Percentiles rank a stretch among this genome's conserved stretches.
Evolutionary conservation across 208 protist species (phyloP).

Genomic region (Wallacemonas sp.): DNA sequence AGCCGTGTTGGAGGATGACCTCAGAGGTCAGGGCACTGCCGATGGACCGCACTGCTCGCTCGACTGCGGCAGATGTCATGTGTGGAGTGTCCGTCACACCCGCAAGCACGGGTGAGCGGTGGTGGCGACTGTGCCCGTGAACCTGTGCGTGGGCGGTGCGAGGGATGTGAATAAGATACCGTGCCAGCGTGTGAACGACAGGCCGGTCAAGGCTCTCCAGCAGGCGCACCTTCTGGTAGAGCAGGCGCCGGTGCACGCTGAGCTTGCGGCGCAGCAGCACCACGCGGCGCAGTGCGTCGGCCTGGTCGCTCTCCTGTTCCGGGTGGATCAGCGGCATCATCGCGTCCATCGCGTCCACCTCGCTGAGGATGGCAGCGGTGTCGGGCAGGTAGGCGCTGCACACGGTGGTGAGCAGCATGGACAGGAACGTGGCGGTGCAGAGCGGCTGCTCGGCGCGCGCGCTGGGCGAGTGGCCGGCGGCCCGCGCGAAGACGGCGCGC

Average conservation of each 20-base stretch:
- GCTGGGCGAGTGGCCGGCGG: neutral
- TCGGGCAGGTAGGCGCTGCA: conserved; percentile 55
- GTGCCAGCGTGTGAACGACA: conserved; percentile 33
- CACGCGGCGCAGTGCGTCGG: conserved; percentile 62
- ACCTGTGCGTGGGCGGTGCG: no score
- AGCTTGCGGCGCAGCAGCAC: conserved; percentile 55
- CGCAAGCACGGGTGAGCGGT: neutral
- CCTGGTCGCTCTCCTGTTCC: conserved; percentile 60
- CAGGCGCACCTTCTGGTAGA: conserved; percentile 55
- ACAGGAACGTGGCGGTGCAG: conserved; percentile 35
- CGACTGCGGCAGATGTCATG: neutral
- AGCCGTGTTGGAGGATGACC: neutral
- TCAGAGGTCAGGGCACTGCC: neutral
- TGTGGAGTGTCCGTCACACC: neutral
- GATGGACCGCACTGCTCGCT: neutral
- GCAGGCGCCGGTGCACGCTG: conserved; percentile 43
- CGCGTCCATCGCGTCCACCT: conserved; percentile 68
- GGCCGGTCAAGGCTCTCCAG: conserved; percentile 40
- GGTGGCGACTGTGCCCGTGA: no score
- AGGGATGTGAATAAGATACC: conserved; percentile 27
- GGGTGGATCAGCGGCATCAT: conserved; percentile 57
- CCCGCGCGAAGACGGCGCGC: conserved; percentile 29
- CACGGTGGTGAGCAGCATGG: conserved; percentile 36
- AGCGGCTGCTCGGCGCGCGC: neutral
- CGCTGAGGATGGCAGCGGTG: conserved; percentile 43